Evolutionary conservation across 75 land plant genomes (phyloP), one percentile per base, ranked within the genome.

Genomic region (Pinus taeda): DNA sequence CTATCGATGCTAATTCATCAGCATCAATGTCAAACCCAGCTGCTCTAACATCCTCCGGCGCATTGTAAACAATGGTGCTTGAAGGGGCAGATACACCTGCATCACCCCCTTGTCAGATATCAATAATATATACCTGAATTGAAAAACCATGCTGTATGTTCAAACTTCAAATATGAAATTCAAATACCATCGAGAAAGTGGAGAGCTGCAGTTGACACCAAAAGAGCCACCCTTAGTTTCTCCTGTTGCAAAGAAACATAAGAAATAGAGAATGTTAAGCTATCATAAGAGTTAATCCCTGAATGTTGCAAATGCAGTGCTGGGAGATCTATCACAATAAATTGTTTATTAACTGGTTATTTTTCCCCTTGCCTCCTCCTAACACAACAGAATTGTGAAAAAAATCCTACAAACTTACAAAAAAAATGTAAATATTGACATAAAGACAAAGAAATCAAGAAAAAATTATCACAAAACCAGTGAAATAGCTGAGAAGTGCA

Each of bases 151-250:
- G 20, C 7, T 26, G 12, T 45, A 59, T 42, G 26, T 59, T 24
- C 37, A 55, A 22, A 74, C 15, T 59, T 24, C 37, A 55, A 22
- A 74, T 22, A 66, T 53, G 29, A 55, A 60, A 22, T 17, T 60
- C 20, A 29, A 79, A 79, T 83, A 95, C 96, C 88, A 57, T 83
- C 86, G 57, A 91, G 83, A 71, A 96, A 94, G 63, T 87, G 88
- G 77, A 90, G 74, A n/a, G 95, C 99, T 76, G 95, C 99, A 78
- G 86, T 88, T 26, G 93, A 91, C 74, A 91, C 93, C 76, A 91
- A 78, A 53, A 91, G 89, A 42, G 93, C 93, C 82, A 91, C 76
- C 64, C 84, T 83, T 64, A 91, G 57, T 59, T 91, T 89, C 75
- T 91, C 93, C 93, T 91, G 82, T 73, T 73, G 26, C 74, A 73